These are phyloP conservation scores for Escovopsis weberi DNA, from an alignment of 2,329 filamentous ascomycete species.

Conservation along the genomic window DNA sequence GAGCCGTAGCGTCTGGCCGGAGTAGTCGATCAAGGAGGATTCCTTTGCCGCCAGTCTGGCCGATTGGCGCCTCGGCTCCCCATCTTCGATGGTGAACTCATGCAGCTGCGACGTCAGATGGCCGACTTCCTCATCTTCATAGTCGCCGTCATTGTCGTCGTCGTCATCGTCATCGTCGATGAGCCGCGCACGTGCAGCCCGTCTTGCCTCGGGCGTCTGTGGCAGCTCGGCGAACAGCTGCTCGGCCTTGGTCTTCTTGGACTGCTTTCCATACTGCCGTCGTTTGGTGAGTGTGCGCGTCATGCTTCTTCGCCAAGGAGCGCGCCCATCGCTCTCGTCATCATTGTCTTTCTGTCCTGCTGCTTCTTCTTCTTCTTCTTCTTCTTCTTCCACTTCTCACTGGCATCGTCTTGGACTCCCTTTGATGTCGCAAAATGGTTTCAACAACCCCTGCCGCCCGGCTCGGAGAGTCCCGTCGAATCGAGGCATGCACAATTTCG, in stretches of 20 bases:
- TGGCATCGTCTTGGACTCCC: too few species aligned
- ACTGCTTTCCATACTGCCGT: constrained; percentile 37
- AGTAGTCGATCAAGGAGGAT: constrained; percentile 3
- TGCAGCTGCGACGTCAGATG: constrained; percentile 22
- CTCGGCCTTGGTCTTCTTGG: constrained; percentile 31
- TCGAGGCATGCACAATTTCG: too few species aligned
- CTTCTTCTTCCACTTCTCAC: too few species aligned
- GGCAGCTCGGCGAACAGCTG: constrained; percentile 38
- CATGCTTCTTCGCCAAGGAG: constrained; percentile 19
- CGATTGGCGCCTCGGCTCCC: constrained; percentile 5
- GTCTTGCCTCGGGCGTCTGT: constrained; percentile 29
- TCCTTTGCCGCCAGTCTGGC: constrained; percentile 7
- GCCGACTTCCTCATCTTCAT: constrained; percentile 12
- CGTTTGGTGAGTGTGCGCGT: constrained; percentile 23
- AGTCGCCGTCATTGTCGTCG: constrained; percentile 16
- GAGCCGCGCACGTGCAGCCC: constrained; percentile 3
- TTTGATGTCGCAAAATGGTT: too few species aligned
- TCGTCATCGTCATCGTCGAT: constrained; percentile 14
- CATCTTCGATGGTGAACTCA: constrained; percentile 15
- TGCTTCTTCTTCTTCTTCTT: too few species aligned
- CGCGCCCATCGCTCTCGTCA: too few species aligned
- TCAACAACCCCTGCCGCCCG: too few species aligned
- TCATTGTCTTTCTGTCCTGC: too few species aligned
- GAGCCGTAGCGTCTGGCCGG: not conserved
- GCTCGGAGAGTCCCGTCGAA: too few species aligned